Conservation (phyloP, 768 basidiomycete species). For the Collybia sordida region DNA sequence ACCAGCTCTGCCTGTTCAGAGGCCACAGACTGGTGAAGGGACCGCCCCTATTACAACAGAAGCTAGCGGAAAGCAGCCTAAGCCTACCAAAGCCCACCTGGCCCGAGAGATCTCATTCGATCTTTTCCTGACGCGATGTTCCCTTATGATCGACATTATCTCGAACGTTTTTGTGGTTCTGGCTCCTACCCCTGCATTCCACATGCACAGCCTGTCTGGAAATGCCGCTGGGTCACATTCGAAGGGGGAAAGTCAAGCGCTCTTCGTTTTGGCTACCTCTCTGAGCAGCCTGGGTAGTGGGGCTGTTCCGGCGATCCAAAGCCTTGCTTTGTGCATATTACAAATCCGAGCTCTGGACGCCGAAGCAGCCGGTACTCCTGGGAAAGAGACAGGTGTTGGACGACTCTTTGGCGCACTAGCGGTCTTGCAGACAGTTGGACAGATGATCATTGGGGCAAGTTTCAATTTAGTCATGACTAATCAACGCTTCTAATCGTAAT, state of each 20-base stretch:
- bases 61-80: constrained; percentile 33
- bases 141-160: constrained; percentile 63
- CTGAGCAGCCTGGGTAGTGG: constrained; percentile 68
- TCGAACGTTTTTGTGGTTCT: constrained; percentile 61
- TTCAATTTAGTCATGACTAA: constrained; percentile 1
- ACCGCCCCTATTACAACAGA: background rate
- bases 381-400: constrained; percentile 38
- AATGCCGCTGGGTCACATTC: constrained; percentile 3
- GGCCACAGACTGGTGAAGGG: too few relatives aligned
- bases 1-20: constrained; percentile 17
- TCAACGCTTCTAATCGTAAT: constrained; percentile 1
- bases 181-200: constrained; percentile 44
- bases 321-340: constrained; percentile 66
- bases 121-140: constrained; percentile 56
- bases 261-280: constrained; percentile 63
- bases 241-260: constrained; percentile 32
- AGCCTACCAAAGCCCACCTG: constrained; percentile 52
- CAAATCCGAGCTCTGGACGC: constrained; percentile 41
- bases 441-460: constrained; percentile 59
- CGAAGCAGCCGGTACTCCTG: constrained; percentile 8
- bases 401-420: constrained; percentile 72
- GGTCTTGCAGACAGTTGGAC: constrained; percentile 66
- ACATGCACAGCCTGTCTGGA: constrained; percentile 17
- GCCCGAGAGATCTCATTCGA: constrained; percentile 72
- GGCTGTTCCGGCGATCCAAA: constrained; percentile 66